These are phyloP conservation scores for Trypanosoma congolense DNA, from an alignment of 208 protist genomes.

Conservation along the genomic window DNA sequence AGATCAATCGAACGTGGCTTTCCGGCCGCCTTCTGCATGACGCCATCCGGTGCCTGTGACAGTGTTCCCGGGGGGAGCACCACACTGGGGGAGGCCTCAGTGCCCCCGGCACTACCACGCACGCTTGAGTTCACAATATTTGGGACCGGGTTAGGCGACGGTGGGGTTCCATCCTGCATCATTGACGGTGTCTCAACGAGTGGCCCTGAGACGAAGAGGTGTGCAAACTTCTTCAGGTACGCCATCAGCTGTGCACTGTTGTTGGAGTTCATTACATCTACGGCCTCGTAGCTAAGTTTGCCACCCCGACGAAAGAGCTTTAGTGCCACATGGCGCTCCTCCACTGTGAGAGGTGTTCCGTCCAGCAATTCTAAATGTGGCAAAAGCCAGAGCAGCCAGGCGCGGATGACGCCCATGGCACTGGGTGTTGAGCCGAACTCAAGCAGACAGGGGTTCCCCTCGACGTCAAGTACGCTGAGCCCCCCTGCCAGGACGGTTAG, in stretches of 20 bases:
- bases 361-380: conserved; percentile 57
- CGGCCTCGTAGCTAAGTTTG: conserved; percentile 33
- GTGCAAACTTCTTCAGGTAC: conserved; percentile 46
- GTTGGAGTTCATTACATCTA: conserved; percentile 65
- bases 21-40: not conserved
- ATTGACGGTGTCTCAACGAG: not conserved
- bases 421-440: not conserved
- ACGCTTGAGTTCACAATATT: not conserved
- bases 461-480: conserved; percentile 43
- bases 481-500: conserved; percentile 60
- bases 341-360: conserved; percentile 27
- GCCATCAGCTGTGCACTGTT: conserved; percentile 40
- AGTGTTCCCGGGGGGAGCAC: not conserved
- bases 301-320: conserved; percentile 57
- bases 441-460: conserved; percentile 54
- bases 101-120: not conserved
- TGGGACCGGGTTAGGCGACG: not conserved
- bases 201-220: not conserved
- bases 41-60: not conserved
- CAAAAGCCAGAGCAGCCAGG: conserved; percentile 63
- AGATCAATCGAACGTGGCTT: conserved; percentile 6
- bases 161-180: not conserved
- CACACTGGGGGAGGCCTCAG: not conserved
- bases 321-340: conserved; percentile 43
- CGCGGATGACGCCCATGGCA: conserved; percentile 19